A percentile compares a stretch with the other conserved stretches of the same genome.
phyloP scores from a whole-genome alignment of 331 rosid species.

The Prunus yedoensis region DNA sequence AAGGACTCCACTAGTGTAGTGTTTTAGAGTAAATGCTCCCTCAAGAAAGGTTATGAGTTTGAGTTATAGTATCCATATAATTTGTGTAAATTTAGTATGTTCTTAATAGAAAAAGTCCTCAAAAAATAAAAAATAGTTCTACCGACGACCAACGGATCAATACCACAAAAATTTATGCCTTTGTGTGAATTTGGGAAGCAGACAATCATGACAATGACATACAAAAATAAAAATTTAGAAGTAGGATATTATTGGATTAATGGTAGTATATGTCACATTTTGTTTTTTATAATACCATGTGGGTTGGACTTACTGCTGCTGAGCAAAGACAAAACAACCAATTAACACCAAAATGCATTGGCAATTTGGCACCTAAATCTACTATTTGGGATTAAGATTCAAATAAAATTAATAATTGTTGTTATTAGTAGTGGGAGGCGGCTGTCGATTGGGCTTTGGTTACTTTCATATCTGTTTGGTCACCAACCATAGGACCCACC shows the following conservation, averaged over 20 bases:
- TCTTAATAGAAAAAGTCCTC: too few species aligned
- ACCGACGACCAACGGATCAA: too few species aligned
- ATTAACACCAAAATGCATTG: background rate
- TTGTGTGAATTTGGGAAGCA: background rate
- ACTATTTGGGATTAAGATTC: background rate
- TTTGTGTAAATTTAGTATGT: too few species aligned
- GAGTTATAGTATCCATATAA: rapidly evolving
- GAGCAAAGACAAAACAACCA: background rate
- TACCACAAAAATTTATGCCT: too few species aligned
- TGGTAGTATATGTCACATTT: background rate
- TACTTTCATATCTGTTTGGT: conserved; percentile 40
- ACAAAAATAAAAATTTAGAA: background rate
- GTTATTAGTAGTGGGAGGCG: conserved; percentile 31
- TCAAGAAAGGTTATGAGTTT: rapidly evolving
- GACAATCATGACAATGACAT: too few species aligned
- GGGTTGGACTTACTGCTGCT: background rate
- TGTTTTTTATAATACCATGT: background rate
- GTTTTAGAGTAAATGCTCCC: rapidly evolving
- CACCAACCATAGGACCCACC: conserved; percentile 59
- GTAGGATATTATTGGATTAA: background rate
- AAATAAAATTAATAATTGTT: background rate
- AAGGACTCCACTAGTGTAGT: too few species aligned
- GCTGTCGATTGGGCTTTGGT: conserved; percentile 25
- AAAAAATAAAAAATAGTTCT: too few species aligned
- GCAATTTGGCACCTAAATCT: background rate